Evolutionary conservation across 768 basidiomycete genomes (phyloP).

Genomic region (Artomyces pyxidatus): DNA sequence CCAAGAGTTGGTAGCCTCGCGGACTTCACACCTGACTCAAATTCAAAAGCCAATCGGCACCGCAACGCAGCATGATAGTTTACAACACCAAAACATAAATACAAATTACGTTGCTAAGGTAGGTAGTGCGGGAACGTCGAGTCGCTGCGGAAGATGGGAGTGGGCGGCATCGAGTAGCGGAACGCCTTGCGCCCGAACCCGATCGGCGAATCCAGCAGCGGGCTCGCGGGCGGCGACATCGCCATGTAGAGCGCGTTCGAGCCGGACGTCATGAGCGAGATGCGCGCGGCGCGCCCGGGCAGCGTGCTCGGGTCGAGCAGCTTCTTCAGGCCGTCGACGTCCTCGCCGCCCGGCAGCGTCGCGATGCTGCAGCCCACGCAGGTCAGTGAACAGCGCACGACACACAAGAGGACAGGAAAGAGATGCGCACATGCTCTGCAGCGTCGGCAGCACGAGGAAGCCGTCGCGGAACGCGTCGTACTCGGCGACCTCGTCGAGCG

Average conservation of each 20-base stretch:
- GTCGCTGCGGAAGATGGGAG: slow-evolving; percentile 1
- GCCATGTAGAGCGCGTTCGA: slow-evolving; percentile 22
- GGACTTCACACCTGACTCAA: too few species aligned
- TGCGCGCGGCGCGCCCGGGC: slow-evolving; percentile 19
- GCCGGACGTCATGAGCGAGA: slow-evolving; percentile 21
- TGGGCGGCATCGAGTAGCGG: slow-evolving; percentile 14
- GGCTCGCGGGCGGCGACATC: slow-evolving; percentile 18
- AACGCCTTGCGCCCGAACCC: slow-evolving; percentile 9
- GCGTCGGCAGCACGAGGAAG: slow-evolving; percentile 26
- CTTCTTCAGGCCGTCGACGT: slow-evolving; percentile 22
- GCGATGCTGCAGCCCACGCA: slow-evolving; percentile 17
- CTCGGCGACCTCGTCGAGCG: slow-evolving; percentile 25
- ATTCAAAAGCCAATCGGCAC: too few species aligned
- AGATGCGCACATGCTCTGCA: slow-evolving; percentile 27
- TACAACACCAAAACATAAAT: too few species aligned
- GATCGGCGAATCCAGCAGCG: slow-evolving; percentile 9
- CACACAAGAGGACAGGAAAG: too few species aligned
- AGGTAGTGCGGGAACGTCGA: not conserved
- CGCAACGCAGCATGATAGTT: too few species aligned
- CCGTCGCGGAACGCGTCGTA: slow-evolving; percentile 28
- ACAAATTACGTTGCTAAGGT: too few species aligned
- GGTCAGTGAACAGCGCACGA: not conserved
- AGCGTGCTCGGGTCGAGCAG: slow-evolving; percentile 25
- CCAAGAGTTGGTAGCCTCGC: too few species aligned
- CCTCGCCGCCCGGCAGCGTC: slow-evolving; percentile 28